A percentile compares a stretch with the other conserved stretches of the same genome.
Evolutionary conservation across 768 basidiomycete genomes (phyloP).

Genomic region (Hirschioporus abietinus): DNA sequence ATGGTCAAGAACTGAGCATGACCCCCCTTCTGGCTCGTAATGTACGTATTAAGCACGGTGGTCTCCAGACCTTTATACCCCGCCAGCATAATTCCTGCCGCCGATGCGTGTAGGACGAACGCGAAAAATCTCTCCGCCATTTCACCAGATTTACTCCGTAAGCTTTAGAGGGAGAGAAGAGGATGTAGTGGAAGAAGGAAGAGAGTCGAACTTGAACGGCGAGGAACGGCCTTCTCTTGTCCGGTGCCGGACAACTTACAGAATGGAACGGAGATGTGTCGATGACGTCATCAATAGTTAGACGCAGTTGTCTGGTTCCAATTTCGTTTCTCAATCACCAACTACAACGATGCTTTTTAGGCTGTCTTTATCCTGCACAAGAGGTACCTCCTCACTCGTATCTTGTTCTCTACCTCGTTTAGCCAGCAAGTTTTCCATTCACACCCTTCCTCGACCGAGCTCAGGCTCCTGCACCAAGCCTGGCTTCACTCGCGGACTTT

Average conservation of each 20-base stretch:
- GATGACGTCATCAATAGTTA: not conserved
- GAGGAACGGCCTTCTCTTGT: not conserved
- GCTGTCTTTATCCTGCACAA: not conserved
- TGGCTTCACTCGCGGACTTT: not conserved
- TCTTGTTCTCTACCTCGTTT: not conserved
- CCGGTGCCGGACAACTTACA: not conserved
- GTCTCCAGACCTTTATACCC: slow-evolving; percentile 29
- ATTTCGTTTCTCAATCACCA: not conserved
- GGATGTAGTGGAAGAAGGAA: not conserved
- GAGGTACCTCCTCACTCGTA: not conserved
- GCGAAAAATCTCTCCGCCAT: not conserved
- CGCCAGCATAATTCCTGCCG: slow-evolving; percentile 31
- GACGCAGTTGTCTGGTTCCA: not conserved
- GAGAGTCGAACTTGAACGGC: not conserved
- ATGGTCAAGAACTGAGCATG: slow-evolving; percentile 74
- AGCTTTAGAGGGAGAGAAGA: not conserved
- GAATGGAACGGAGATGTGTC: not conserved
- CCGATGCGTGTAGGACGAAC: slow-evolving; percentile 19
- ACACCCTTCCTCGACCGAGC: not conserved
- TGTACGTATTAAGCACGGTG: slow-evolving; percentile 26
- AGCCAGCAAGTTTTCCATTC: not conserved
- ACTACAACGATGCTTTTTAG: not conserved
- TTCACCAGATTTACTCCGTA: not conserved
- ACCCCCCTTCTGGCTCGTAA: slow-evolving; percentile 50
- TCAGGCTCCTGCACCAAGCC: too few relatives aligned